These are phyloP conservation scores for Botrytis fabae DNA, from an alignment of 2,329 filamentous ascomycete genomes.

Conservation along the genomic window DNA sequence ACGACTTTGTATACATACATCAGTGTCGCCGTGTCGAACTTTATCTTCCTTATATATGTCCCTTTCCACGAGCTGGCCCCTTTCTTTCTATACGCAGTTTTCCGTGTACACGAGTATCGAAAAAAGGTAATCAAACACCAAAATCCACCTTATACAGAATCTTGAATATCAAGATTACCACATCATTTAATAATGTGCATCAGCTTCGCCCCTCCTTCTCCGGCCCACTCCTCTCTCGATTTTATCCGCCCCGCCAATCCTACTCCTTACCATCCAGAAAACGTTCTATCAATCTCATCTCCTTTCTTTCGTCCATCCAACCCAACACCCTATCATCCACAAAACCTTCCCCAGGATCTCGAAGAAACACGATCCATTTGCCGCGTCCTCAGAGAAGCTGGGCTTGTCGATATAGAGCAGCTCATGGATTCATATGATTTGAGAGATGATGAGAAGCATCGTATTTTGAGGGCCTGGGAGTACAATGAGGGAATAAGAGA, in stretches of 20 bases:
- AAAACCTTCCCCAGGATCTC: background rate
- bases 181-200: background rate
- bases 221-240: background rate
- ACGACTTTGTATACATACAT: background rate
- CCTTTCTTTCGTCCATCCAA: background rate
- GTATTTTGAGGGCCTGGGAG: background rate
- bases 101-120: background rate
- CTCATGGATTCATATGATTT: background rate
- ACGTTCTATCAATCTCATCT: background rate
- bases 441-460: background rate
- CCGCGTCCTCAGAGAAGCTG: background rate
- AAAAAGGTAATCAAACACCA: background rate
- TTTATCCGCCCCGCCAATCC: background rate
- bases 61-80: background rate
- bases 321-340: background rate
- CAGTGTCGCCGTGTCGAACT: background rate
- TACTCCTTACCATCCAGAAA: background rate
- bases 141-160: background rate
- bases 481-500: background rate
- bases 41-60: background rate
- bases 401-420: background rate
- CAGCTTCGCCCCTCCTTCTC: background rate
- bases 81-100: background rate
- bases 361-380: background rate
- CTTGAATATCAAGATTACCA: background rate